phyloP scores from a whole-genome alignment of 179 eudicot species.

The Carnegiea gigantea region DNA sequence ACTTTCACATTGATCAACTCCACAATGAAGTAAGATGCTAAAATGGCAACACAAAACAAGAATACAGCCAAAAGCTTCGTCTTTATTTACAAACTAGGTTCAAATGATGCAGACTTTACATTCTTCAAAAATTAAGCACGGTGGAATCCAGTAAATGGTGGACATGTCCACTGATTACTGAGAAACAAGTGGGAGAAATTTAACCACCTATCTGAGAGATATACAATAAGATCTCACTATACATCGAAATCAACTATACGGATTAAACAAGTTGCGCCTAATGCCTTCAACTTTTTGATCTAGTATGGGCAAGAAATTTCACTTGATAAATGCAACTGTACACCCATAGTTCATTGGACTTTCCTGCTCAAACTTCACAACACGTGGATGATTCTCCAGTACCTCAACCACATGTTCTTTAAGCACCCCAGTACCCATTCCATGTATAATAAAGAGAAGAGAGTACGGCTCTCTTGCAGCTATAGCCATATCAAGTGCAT shows the following conservation, averaged over 20 bases:
- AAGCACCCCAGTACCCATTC: conserved; percentile 87
- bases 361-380: conserved; percentile 85
- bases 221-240: conserved; percentile 15
- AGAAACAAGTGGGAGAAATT: conserved; percentile 1
- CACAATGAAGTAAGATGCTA: background rate
- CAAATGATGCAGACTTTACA: conserved; percentile 4
- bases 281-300: conserved; percentile 1
- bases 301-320: conserved; percentile 15
- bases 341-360: conserved; percentile 93
- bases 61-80: background rate
- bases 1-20: background rate
- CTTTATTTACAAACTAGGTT: background rate
- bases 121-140: background rate
- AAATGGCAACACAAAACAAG: background rate
- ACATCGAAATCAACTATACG: conserved; percentile 3
- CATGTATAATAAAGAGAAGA: conserved; percentile 74
- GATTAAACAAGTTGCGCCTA: conserved; percentile 11
- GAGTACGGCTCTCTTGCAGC: conserved; percentile 57
- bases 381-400: conserved; percentile 64
- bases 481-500: conserved; percentile 60
- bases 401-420: conserved; percentile 63
- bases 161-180: background rate
- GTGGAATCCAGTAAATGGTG: background rate
- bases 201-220: conserved; percentile 2
- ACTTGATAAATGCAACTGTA: conserved; percentile 88